A percentile compares a stretch with the other conserved stretches of the same genome.
phyloP scores from a whole-genome alignment of 2,329 filamentous ascomycete species.

The Dothidotthia symphoricarpi region DNA sequence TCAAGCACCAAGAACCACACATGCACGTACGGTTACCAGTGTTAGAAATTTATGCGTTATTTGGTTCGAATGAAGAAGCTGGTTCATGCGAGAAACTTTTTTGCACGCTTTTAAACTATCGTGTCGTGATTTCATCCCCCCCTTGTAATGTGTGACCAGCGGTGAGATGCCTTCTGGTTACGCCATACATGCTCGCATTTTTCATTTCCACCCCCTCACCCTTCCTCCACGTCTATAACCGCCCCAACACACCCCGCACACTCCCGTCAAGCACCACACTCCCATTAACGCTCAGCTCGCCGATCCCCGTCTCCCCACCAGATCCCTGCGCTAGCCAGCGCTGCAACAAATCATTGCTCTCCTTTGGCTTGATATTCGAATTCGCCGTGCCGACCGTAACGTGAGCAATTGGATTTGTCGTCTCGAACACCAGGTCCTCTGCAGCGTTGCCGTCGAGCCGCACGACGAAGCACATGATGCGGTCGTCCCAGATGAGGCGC shows the following conservation, averaged over 20 bases:
- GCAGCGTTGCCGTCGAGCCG: slow-evolving; percentile 47
- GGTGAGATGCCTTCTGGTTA: no score
- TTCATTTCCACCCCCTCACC: no score
- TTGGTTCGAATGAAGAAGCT: no score
- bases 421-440: slow-evolving; percentile 56
- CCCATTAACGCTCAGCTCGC: slow-evolving; percentile 55
- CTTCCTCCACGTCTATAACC: slow-evolving; percentile 17
- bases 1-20: no score
- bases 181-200: no score
- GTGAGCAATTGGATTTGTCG: slow-evolving; percentile 76
- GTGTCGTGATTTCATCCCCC: no score
- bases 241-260: slow-evolving; percentile 48
- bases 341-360: slow-evolving; percentile 82
- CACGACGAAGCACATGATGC: slow-evolving; percentile 89
- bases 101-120: no score
- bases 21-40: no score
- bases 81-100: no score
- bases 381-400: slow-evolving; percentile 84
- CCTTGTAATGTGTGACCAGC: no score
- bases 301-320: slow-evolving; percentile 53
- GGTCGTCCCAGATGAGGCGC: slow-evolving; percentile 74
- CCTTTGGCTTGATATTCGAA: slow-evolving; percentile 77
- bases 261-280: slow-evolving; percentile 56
- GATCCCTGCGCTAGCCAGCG: slow-evolving; percentile 67
- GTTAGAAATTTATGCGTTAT: no score